A percentile compares a stretch with the other conserved stretches of the same genome.
These are phyloP conservation scores for Graphilbum ipis-grandicollis DNA, from an alignment of 2,329 filamentous ascomycete genomes.

Conservation along the genomic window DNA sequence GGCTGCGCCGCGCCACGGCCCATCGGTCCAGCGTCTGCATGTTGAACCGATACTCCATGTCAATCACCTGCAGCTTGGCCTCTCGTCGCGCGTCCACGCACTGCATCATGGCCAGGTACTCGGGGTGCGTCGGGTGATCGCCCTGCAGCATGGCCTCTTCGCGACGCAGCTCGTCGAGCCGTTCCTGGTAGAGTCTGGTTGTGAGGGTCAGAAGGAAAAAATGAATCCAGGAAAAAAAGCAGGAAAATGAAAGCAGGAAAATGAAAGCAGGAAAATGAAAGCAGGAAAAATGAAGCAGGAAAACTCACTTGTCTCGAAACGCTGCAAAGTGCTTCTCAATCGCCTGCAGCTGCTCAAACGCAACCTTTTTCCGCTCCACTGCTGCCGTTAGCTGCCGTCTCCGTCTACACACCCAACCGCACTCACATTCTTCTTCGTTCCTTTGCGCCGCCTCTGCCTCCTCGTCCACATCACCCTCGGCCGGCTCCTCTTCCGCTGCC, in stretches of 20 bases:
- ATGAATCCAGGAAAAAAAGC: too few species aligned
- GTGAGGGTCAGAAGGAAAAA: background rate
- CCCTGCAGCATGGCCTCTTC: conserved; percentile 45
- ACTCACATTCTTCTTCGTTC: conserved; percentile 45
- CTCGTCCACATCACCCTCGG: conserved; percentile 38
- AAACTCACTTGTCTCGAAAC: conserved; percentile 57
- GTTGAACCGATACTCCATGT: conserved; percentile 56
- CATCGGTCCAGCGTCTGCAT: conserved; percentile 55
- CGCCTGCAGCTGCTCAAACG: conserved; percentile 59
- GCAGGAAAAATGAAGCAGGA: too few species aligned
- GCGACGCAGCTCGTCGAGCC: conserved; percentile 62
- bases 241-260: too few species aligned
- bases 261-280: too few species aligned
- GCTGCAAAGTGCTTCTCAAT: conserved; percentile 82
- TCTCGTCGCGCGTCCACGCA: conserved; percentile 70
- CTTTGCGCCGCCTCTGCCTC: conserved; percentile 39
- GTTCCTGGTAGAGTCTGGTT: conserved; percentile 68
- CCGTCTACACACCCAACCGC: background rate
- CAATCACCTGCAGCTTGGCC: conserved; percentile 61
- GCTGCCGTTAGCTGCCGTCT: conserved; percentile 6
- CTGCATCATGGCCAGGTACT: conserved; percentile 78
- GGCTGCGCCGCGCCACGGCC: conserved; percentile 65
- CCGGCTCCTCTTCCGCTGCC: conserved; percentile 36
- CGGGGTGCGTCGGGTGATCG: conserved; percentile 61
- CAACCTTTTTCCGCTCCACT: conserved; percentile 66